Base-by-base conservation (phyloP, 176 grass and related monocot species). In the Typha latifolia region DNA sequence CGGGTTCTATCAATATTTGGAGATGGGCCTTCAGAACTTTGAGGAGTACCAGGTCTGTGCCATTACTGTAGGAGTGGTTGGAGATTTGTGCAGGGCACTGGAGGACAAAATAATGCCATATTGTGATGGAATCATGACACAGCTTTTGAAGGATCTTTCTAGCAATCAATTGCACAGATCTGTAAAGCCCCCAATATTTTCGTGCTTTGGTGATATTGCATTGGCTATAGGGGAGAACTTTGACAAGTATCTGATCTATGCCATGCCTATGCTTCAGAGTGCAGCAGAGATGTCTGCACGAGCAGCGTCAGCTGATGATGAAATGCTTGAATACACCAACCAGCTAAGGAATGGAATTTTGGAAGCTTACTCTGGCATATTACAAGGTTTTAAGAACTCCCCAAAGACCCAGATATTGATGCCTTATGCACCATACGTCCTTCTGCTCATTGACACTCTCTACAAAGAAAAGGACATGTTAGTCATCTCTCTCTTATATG, bases 11-110 rank as follows among this genome's bases (percentile, higher is more conserved):
- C 85, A 89, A 53, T 94, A 94, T 62, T 77, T 94, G 71, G 90
- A 94, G 65, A 89, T 94, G 90, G 90, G 90, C 47, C 82, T 93
- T 71, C 90, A 89, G 72, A 93, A 93, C 70, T 93, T 93, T 34
- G 90, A 93, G 77, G 90, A 93, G 59, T 94, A 94, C 62, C 90
- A 94, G 80, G 86, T 94, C 23, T 94, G 90, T 72, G 82, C 90
- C 70, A 94, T 94, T 68, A 89, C 90, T 0, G 85, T 94, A 12
- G 90, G 90, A 49, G 90, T 94, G 47, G 90, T 94, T 34, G 90
- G 90, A 62, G 90, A 94, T 68, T 66, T 94, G 51, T 94, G 90
- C 67, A 78, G 90, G 66, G 82, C 90, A 64, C 70, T 94, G 18
- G 90, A 94, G 67, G 85, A 94, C 79, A 94, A 89, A 81, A 83